These are phyloP conservation scores for Saxophila tyrrhenica DNA, from an alignment of 495 filamentous ascomycete species.

Conservation along the genomic window DNA sequence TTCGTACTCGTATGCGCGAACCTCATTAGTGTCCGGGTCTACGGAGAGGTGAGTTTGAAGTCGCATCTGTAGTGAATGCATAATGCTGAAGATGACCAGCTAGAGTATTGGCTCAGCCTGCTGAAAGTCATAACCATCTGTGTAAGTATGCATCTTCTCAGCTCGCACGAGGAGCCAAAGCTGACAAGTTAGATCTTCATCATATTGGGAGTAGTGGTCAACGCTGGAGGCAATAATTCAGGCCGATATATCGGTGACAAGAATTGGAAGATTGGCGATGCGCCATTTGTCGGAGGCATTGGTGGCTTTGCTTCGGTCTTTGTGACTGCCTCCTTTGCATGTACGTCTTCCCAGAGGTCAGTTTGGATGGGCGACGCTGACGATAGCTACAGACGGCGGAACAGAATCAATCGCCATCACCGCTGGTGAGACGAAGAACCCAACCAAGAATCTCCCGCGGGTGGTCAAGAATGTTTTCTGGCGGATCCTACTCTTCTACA, in stretches of 20 bases:
- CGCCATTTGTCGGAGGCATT: constrained; percentile 44
- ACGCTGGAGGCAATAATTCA: not conserved
- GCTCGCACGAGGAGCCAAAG: not conserved
- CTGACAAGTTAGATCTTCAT: not conserved
- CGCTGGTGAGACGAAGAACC: constrained; percentile 37
- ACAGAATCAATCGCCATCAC: constrained; percentile 72
- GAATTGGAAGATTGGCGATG: constrained; percentile 10
- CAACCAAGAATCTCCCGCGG: constrained; percentile 28
- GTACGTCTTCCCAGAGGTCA: too few relatives aligned
- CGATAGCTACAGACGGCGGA: constrained; percentile 29
- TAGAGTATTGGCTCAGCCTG: not conserved
- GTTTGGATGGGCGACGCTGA: too few relatives aligned
- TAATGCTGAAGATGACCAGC: not conserved
- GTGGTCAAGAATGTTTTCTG: constrained; percentile 32
- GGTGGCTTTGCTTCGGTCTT: constrained; percentile 44
- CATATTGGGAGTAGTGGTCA: not conserved
- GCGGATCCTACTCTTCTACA: constrained; percentile 33
- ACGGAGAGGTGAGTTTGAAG: not conserved
- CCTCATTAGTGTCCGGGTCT: not conserved
- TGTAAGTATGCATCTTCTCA: not conserved
- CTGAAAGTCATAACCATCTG: not conserved
- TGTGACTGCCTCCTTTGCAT: constrained; percentile 34
- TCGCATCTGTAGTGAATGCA: not conserved
- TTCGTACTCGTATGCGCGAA: not conserved
- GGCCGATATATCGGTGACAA: not conserved